Conservation (phyloP, 2,329 filamentous ascomycete species). For the Aspergillus aculeatus region DNA sequence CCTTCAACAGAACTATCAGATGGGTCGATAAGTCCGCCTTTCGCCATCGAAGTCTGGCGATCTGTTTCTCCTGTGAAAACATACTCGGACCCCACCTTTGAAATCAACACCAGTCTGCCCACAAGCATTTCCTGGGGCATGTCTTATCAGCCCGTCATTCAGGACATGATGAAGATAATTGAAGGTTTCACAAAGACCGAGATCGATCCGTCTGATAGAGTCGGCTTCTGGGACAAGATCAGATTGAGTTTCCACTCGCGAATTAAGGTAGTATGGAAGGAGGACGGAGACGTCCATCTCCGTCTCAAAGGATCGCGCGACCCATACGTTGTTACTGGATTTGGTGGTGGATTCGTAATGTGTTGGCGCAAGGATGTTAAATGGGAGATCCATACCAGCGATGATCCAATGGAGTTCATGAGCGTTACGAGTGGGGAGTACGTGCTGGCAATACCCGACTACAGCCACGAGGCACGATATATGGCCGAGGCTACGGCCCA, state of each 20-base stretch:
- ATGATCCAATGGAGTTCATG: slow-evolving; percentile 92
- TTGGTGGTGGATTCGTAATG: slow-evolving; percentile 94
- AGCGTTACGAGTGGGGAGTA: slow-evolving; percentile 94
- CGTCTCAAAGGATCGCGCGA: slow-evolving; percentile 86
- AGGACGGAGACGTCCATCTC: slow-evolving; percentile 91
- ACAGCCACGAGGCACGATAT: slow-evolving; percentile 79
- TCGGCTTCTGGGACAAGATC: slow-evolving; percentile 99
- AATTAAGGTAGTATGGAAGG: slow-evolving; percentile 85
- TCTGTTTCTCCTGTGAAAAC: slow-evolving; percentile 95
- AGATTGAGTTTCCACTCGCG: slow-evolving; percentile 90
- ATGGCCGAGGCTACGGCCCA: slow-evolving; percentile 46
- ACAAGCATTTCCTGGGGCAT: slow-evolving; percentile 96
- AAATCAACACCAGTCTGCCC: slow-evolving; percentile 88
- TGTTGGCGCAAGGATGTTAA: slow-evolving; percentile 95
- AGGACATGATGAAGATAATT: slow-evolving; percentile 99
- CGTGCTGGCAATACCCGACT: slow-evolving; percentile 90
- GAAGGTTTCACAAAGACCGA: slow-evolving; percentile 97
- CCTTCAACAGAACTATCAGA: slow-evolving; percentile 63
- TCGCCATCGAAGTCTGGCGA: slow-evolving; percentile 80
- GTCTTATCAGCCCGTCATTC: slow-evolving; percentile 94
- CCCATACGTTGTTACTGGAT: slow-evolving; percentile 87
- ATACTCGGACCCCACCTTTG: slow-evolving; percentile 86
- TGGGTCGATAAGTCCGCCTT: slow-evolving; percentile 61
- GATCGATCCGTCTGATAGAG: slow-evolving; percentile 85
- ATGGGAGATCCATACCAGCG: slow-evolving; percentile 78